Evolutionary conservation across 352 stramenopile genomes (phyloP).

Genomic region (Elongisporangium prolatum): DNA sequence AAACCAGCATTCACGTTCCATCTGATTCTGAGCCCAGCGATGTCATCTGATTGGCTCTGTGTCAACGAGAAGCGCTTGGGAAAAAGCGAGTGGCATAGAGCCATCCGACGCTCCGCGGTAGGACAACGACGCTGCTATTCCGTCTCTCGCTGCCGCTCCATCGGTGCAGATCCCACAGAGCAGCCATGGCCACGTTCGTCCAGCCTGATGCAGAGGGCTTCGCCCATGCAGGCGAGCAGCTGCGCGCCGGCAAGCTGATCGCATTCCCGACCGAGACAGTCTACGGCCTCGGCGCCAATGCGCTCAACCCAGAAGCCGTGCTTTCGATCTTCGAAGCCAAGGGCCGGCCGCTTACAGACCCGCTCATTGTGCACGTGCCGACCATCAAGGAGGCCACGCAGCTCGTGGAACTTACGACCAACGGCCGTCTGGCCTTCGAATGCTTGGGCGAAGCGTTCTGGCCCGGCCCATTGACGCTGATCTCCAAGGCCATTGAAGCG

Average conservation of each 20-base stretch:
- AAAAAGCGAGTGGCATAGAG: not conserved
- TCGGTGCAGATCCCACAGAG: not conserved
- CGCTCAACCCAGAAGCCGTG: conserved; percentile 90
- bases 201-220: conserved; percentile 40
- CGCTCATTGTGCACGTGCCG: conserved; percentile 98
- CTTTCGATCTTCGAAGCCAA: conserved; percentile 97
- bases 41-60: not conserved
- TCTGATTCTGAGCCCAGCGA: not conserved
- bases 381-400: conserved; percentile 79
- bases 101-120: conserved; percentile 2
- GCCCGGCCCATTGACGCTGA: conserved; percentile 97
- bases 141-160: not conserved
- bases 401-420: conserved; percentile 84
- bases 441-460: conserved; percentile 91
- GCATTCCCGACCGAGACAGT: conserved; percentile 99
- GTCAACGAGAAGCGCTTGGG: not conserved
- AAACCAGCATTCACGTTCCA: not conserved
- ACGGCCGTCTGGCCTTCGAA: conserved; percentile 67
- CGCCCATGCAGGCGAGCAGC: conserved; percentile 44
- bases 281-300: conserved; percentile 98
- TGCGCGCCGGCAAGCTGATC: conserved; percentile 79
- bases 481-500: conserved; percentile 86
- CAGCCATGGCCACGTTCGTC: conserved; percentile 42
- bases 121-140: not conserved
- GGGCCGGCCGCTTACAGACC: conserved; percentile 93